Base-by-base conservation (phyloP, 2,329 filamentous ascomycete genomes). In the Fusarium staphyleae region DNA sequence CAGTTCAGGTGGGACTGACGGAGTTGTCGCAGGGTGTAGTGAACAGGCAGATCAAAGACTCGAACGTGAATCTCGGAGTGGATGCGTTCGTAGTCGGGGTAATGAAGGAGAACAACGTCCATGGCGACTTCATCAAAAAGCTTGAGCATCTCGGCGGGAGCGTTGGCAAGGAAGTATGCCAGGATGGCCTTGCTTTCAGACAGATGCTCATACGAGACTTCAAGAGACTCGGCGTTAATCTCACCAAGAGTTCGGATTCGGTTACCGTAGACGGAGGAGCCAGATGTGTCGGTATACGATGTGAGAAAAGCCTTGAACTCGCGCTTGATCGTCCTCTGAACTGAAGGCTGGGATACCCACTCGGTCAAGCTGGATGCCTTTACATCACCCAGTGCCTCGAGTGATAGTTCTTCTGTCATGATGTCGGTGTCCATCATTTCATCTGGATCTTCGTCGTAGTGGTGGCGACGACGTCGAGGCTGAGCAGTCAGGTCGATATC, bases 291-390 rank as follows among this genome's bases (percentile, higher is more conserved):
- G 5, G 88, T 96, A 73, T 96, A 98, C 66, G 97, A 93, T 10
- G 95, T 98, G 67, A 99, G 79, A 78, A 99, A 99, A 3, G 90
- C 89, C 74, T 96, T 96, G 84, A 99, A 99, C 75, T 99, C 95
- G 68, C 93, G 86, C 70, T 92, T 93, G 74, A 99, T 95, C 1
- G 93, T 96, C 65, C 91, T 86, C 75, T 96, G 91, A 11, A 99
- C 95, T 12, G 91, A 86, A 3, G 91, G 90, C 66, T 93, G 88
- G 12, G 91, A 87, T 34, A 99, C 89, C 96, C 96, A 99, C 62
- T 99, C 95, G 0, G 92, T 96, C 69, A 99, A 79, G 64, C 90
- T 96, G 14, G 91, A 85, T 14, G 95, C 92, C 73, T 99, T 99
- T 60, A 98, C 88, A 72, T 99, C 95, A 57, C 90, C 87, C 34